phyloP scores from a whole-genome alignment of 1,284 basidiomycete species.

The Fistulina hepatica region DNA sequence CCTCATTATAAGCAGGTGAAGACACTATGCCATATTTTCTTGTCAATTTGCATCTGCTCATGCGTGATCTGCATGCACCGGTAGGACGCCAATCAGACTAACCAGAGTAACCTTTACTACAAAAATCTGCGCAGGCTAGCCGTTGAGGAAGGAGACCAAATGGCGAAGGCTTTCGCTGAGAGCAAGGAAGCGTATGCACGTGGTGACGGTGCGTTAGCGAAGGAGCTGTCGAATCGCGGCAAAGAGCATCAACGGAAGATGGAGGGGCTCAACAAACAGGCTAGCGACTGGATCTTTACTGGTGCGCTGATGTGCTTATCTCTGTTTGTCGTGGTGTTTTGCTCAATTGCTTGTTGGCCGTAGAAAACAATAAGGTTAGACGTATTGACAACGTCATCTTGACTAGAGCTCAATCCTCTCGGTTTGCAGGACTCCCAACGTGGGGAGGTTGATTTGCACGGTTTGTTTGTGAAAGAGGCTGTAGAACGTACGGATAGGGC shows the following conservation, averaged over 20 bases:
- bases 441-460: constrained; percentile 83
- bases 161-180: constrained; percentile 58
- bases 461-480: constrained; percentile 91
- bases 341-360: constrained; percentile 1
- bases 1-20: constrained; percentile 5
- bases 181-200: constrained; percentile 57
- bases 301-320: constrained; percentile 35
- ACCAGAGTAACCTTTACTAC: constrained; percentile 65
- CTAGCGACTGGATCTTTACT: constrained; percentile 82
- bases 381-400: constrained; percentile 4
- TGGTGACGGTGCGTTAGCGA: constrained; percentile 73
- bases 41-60: constrained; percentile 1
- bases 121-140: constrained; percentile 60
- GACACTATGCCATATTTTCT: background rate
- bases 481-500: constrained; percentile 59
- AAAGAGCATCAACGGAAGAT: constrained; percentile 74
- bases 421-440: constrained; percentile 46
- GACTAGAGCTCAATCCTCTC: background rate
- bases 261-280: constrained; percentile 76
- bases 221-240: constrained; percentile 76
- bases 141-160: constrained; percentile 61
- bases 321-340: constrained; percentile 1
- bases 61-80: constrained; percentile 1
- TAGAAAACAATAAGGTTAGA: constrained; percentile 82
- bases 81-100: constrained; percentile 53